These are phyloP conservation scores for Phytophthora pistaciae DNA, from an alignment of 352 stramenopile genomes.

Conservation along the genomic window DNA sequence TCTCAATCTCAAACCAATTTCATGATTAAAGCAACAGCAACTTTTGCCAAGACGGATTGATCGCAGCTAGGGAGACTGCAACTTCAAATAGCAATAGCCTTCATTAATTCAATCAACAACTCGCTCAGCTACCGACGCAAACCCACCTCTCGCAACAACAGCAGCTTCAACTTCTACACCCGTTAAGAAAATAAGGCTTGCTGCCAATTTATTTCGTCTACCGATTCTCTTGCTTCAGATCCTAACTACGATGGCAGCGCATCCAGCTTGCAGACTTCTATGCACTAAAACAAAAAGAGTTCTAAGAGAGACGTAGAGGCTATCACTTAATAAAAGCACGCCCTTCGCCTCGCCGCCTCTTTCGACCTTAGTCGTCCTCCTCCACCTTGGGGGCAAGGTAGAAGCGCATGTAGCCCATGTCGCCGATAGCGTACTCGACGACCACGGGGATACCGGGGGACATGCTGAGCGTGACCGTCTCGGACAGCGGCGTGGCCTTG, in stretches of 20 bases:
- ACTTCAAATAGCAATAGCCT: neutral
- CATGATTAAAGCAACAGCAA: too few species aligned
- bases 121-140: too few species aligned
- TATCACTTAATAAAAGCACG: neutral
- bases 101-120: too few species aligned
- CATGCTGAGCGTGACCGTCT: slow-evolving; percentile 97
- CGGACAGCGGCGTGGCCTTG: slow-evolving; percentile 97
- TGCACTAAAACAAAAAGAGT: slow-evolving; percentile 21
- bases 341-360: neutral
- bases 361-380: slow-evolving; percentile 91
- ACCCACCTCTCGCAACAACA: too few species aligned
- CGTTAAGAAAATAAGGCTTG: slow-evolving; percentile 18
- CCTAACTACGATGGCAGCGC: slow-evolving; percentile 5
- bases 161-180: neutral
- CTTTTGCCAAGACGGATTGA: too few species aligned
- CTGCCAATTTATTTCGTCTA: slow-evolving; percentile 19
- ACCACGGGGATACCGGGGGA: slow-evolving; percentile 98
- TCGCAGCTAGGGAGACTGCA: neutral
- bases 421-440: slow-evolving; percentile 98
- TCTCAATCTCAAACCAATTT: neutral
- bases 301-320: slow-evolving; percentile 1
- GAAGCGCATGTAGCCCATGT: slow-evolving; percentile 98
- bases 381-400: slow-evolving; percentile 99
- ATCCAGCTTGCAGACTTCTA: slow-evolving; percentile 22
- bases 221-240: slow-evolving; percentile 13